A percentile compares a stretch with the other conserved stretches of the same genome.
Evolutionary conservation across 352 stramenopile species (phyloP).

Genomic region (Pythium monospermum): DNA sequence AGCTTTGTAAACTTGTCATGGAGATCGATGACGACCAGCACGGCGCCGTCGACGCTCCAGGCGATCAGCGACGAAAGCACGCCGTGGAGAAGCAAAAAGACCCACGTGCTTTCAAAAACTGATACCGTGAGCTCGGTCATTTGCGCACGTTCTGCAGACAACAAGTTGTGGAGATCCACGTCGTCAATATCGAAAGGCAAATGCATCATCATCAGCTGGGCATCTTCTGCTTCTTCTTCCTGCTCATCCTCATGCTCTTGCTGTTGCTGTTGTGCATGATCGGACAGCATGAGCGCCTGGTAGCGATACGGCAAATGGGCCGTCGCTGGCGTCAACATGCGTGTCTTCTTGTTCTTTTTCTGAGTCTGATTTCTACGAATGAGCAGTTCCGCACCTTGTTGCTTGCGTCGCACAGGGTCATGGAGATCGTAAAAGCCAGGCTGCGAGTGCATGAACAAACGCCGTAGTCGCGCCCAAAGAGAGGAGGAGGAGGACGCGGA

Average conservation of each 20-base stretch:
- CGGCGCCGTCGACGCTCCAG: constrained; percentile 60
- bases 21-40: constrained; percentile 36
- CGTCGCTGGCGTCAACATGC: constrained; percentile 10
- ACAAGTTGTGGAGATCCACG: constrained; percentile 21
- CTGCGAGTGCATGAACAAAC: constrained; percentile 14
- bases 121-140: constrained; percentile 37
- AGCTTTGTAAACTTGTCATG: constrained; percentile 38
- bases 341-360: constrained; percentile 1
- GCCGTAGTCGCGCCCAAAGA: constrained; percentile 17
- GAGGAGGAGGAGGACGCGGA: neutral
- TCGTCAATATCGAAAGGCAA: constrained; percentile 19
- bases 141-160: constrained; percentile 44
- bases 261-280: no score
- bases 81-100: constrained; percentile 63
- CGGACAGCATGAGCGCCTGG: constrained; percentile 21
- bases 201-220: constrained; percentile 9
- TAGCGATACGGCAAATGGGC: constrained; percentile 18
- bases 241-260: no score
- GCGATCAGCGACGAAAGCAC: constrained; percentile 47
- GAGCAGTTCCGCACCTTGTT: constrained; percentile 24
- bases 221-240: no score
- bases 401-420: constrained; percentile 27
- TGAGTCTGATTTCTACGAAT: neutral
- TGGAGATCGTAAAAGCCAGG: constrained; percentile 29
- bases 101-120: constrained; percentile 71